phyloP scores from a whole-genome alignment of 257 asterid genomes.

The Solanum virginianum region DNA sequence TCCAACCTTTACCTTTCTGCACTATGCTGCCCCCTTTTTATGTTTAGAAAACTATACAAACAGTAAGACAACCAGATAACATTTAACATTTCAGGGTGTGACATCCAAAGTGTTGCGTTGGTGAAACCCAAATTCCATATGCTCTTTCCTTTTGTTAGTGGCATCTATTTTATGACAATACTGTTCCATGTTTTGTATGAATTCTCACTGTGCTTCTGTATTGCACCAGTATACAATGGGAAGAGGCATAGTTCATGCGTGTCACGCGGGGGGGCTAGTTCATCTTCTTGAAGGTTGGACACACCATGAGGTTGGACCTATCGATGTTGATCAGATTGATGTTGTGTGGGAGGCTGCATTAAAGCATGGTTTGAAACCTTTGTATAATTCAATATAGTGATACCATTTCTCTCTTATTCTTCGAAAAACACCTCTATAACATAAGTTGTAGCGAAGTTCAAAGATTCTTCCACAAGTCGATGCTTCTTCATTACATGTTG shows the following conservation, averaged over 20 bases:
- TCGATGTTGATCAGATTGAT: slow-evolving; percentile 70
- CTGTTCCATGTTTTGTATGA: neutral
- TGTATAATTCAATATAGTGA: slow-evolving; percentile 11
- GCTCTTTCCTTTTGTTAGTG: neutral
- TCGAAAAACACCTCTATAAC: neutral
- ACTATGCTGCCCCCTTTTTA: neutral
- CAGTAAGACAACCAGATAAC: neutral
- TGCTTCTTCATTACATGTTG: neutral
- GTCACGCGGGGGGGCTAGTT: slow-evolving; percentile 91
- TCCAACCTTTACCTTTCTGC: neutral
- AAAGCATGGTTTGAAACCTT: slow-evolving; percentile 64
- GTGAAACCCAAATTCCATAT: neutral
- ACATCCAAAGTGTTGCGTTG: neutral
- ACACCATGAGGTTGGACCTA: slow-evolving; percentile 88
- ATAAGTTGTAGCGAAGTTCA: neutral
- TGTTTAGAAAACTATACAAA: neutral
- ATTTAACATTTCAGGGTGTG: neutral
- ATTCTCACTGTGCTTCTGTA: neutral
- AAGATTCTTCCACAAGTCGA: neutral
- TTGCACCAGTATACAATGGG: slow-evolving; percentile 64
- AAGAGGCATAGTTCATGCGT: slow-evolving; percentile 93
- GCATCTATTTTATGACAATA: neutral
- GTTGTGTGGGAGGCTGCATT: slow-evolving; percentile 89
- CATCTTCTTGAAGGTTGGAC: slow-evolving; percentile 83
- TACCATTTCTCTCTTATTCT: neutral